A percentile compares a stretch with the other conserved stretches of the same genome.
Conservation (phyloP, 2,329 filamentous ascomycete species). For the Gaeumannomyces sp. region DNA sequence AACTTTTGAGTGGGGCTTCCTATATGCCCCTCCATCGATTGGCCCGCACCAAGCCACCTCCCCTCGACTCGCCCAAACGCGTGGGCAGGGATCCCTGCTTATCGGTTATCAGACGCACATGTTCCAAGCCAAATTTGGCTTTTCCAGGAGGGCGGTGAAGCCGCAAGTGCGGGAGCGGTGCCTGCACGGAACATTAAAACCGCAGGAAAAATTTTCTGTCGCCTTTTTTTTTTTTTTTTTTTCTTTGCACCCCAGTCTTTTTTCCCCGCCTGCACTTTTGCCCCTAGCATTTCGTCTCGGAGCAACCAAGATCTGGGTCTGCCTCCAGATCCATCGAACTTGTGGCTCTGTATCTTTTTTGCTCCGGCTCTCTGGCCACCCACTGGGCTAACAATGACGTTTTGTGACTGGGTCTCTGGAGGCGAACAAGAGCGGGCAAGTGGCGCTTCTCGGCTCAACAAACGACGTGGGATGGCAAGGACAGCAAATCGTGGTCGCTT, state of each 20-base stretch:
- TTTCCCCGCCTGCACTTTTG: background rate
- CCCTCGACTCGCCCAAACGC: slow-evolving; percentile 5
- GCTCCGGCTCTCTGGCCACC: background rate
- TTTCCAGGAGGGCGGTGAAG: slow-evolving; percentile 11
- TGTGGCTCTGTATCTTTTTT: background rate
- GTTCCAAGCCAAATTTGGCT: slow-evolving; percentile 7
- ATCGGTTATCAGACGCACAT: background rate
- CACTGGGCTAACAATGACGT: background rate
- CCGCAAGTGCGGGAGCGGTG: slow-evolving; percentile 1
- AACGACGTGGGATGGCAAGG: too few relatives aligned
- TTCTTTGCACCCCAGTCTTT: background rate
- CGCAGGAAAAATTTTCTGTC: slow-evolving; percentile 5
- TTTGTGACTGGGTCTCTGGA: background rate
- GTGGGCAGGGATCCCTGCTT: slow-evolving; percentile 2
- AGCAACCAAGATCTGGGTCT: slow-evolving; percentile 1
- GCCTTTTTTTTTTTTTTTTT: background rate
- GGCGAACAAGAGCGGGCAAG: background rate
- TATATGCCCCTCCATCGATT: slow-evolving; percentile 11
- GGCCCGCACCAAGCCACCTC: slow-evolving; percentile 5
- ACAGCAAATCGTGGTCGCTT: too few relatives aligned
- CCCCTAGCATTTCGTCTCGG: background rate
- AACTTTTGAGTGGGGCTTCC: slow-evolving; percentile 12
- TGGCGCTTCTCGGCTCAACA: too few relatives aligned
- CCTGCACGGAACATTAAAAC: slow-evolving; percentile 7
- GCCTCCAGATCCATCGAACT: background rate